Evolutionary conservation across 495 filamentous ascomycete genomes (phyloP), one percentile per base, ranked within the genome.

Genomic region (Saxophila tyrrhenica): DNA sequence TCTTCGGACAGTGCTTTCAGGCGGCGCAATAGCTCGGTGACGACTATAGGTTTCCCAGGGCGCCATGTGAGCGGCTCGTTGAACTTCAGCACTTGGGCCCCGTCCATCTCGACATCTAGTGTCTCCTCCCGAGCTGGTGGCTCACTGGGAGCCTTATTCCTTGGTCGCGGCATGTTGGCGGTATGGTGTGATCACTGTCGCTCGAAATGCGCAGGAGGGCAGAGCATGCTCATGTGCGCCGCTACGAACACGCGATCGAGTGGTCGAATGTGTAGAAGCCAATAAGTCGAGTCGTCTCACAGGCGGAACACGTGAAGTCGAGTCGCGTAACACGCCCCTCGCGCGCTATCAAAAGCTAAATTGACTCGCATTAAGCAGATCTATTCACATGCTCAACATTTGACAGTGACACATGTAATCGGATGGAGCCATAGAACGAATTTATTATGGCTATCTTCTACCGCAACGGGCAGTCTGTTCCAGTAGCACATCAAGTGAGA

Each of bases 11-110:
- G 82, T 7, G 77, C 73, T 61, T 87, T 83, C 42, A 99, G 78
- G 19, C 91, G 81, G 62, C 81, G 75, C 55, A 95, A 73, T 29
- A 99, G 80, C 49, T 89, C 86, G 56, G 78, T 84, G 46, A 90
- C 83, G 39, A 85, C 74, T 62, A 99, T 95, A 51, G 86, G 69
- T 65, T 87, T 92, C 50, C 91, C 94, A 46, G 89, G 86, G 62
- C 86, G 85, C 88, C 94, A 96, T 70, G 89, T 84, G 39, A 99
- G 70, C 17, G 87, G 77, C 63, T 96, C 85, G 62, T 91, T 81
- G 78, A 97, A 96, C 58, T 78, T 66, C 21, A 90, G 75, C 23
- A 55, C 39, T 13, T 42, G 17, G 17, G 22, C 41, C 24, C 45
- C 25, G 22, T 60, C 55, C 22, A 43, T 17, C 25, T 57, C 54